phyloP scores from a whole-genome alignment of 176 grass and related monocot genomes.

The Phoenix roebelenii region DNA sequence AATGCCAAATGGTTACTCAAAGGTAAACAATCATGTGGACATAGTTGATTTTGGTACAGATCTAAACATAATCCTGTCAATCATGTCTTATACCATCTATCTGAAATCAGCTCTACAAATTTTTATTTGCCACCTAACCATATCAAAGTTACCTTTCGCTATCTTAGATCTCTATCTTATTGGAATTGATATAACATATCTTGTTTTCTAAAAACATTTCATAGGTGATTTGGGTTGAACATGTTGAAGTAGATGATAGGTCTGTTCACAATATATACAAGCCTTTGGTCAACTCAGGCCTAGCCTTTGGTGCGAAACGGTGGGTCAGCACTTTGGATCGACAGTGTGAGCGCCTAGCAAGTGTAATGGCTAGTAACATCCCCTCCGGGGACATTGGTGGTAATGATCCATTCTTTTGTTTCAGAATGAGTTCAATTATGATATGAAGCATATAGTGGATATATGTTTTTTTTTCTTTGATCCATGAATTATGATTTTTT shows the following conservation, averaged over 20 bases:
- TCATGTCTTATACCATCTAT: no score
- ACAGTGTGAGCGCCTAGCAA: constrained; percentile 13
- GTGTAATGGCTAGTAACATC: constrained; percentile 12
- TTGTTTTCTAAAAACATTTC: background rate
- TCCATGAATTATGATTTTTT: no score
- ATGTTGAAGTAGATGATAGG: constrained; percentile 16
- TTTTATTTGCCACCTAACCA: no score
- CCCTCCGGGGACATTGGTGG: constrained; percentile 7
- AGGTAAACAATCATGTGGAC: background rate
- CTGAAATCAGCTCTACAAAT: no score
- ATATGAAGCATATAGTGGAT: no score
- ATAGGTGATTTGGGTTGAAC: constrained; percentile 18
- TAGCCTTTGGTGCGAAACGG: constrained; percentile 11
- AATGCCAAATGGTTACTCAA: constrained; percentile 17
- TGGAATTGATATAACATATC: no score
- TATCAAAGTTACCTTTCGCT: no score
- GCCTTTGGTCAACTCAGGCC: constrained; percentile 17
- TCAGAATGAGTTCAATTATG: no score
- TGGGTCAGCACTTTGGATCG: constrained; percentile 10
- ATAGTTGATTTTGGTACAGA: no score
- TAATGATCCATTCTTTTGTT: background rate
- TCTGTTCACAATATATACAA: constrained; percentile 18
- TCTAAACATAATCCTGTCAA: no score
- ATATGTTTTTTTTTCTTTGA: no score
- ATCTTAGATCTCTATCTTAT: no score